phyloP scores from a whole-genome alignment of 1,284 basidiomycete genomes.

The Schizophyllum amplum region DNA sequence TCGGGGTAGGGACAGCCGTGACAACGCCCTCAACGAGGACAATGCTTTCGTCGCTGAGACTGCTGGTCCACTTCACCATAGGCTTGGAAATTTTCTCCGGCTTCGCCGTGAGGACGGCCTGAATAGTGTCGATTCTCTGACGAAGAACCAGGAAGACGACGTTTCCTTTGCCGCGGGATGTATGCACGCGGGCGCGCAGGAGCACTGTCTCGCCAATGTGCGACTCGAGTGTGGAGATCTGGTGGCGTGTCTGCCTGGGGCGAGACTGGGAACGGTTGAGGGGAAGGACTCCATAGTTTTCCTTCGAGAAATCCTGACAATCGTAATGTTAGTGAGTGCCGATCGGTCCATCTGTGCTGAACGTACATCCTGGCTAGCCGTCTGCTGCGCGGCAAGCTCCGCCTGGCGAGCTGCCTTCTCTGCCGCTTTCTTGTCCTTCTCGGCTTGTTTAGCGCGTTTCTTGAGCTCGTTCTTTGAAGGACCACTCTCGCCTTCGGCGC shows the following conservation, averaged over 20 bases:
- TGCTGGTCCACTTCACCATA: conserved; percentile 92
- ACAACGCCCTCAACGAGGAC: conserved; percentile 84
- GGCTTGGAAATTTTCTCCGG: conserved; percentile 89
- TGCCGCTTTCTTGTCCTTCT: conserved; percentile 88
- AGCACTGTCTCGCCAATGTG: conserved; percentile 76
- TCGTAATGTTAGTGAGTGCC: conserved; percentile 7
- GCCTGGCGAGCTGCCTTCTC: conserved; percentile 79
- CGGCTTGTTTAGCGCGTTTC: conserved; percentile 87
- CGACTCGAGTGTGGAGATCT: conserved; percentile 64
- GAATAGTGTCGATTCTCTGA: conserved; percentile 85
- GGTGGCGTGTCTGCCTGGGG: conserved; percentile 37
- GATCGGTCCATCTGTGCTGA: neutral
- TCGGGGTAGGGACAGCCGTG: conserved; percentile 76
- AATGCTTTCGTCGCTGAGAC: conserved; percentile 82
- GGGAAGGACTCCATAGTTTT: conserved; percentile 87
- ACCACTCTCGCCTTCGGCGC: conserved; percentile 28
- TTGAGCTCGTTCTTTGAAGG: conserved; percentile 90
- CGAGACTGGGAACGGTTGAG: conserved; percentile 88
- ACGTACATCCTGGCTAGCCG: conserved; percentile 66
- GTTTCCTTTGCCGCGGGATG: conserved; percentile 82
- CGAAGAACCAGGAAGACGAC: conserved; percentile 94
- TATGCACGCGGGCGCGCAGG: conserved; percentile 89
- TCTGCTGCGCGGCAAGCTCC: conserved; percentile 69
- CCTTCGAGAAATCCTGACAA: conserved; percentile 70
- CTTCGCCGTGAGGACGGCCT: conserved; percentile 76